These are phyloP conservation scores for Sphenostylis stenocarpa DNA, from an alignment of 306 rosid species.

Conservation along the genomic window DNA sequence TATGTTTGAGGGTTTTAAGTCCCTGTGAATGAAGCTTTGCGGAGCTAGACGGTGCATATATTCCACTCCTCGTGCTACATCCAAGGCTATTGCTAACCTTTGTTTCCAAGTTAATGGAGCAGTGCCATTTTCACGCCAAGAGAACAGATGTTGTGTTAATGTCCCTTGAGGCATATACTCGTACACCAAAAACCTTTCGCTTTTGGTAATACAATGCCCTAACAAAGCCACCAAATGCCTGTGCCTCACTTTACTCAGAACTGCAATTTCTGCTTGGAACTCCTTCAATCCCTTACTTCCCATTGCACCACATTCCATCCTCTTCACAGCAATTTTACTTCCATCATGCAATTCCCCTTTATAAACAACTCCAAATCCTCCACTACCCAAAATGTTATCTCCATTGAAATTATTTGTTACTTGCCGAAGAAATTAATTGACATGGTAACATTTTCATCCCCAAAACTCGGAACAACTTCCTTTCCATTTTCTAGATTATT, in stretches of 20 bases:
- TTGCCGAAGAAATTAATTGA: slow-evolving; percentile 72
- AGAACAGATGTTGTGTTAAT: slow-evolving; percentile 72
- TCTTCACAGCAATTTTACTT: slow-evolving; percentile 79
- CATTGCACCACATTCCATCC: slow-evolving; percentile 71
- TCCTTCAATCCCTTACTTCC: slow-evolving; percentile 80
- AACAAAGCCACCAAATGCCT: slow-evolving; percentile 86
- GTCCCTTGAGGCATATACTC: slow-evolving; percentile 93
- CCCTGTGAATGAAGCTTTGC: slow-evolving; percentile 85
- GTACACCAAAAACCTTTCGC: slow-evolving; percentile 76
- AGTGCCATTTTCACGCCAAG: slow-evolving; percentile 51
- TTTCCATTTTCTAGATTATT: slow-evolving; percentile 49
- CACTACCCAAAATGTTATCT: slow-evolving; percentile 74
- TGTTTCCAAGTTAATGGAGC: slow-evolving; percentile 82
- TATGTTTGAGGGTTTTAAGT: slow-evolving; percentile 80
- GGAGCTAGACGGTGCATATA: slow-evolving; percentile 87
- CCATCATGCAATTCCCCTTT: slow-evolving; percentile 86
- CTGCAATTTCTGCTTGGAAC: slow-evolving; percentile 88
- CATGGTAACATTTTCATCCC: slow-evolving; percentile 65
- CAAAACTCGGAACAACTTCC: slow-evolving; percentile 65
- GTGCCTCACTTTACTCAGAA: slow-evolving; percentile 81
- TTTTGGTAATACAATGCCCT: slow-evolving; percentile 71
- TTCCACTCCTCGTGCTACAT: slow-evolving; percentile 82
- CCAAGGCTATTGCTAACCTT: slow-evolving; percentile 77
- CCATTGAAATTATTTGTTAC: slow-evolving; percentile 73
- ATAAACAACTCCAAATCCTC: slow-evolving; percentile 89